Base-by-base conservation (phyloP, 2,329 filamentous ascomycete species). In the Fusarium lateritium region DNA sequence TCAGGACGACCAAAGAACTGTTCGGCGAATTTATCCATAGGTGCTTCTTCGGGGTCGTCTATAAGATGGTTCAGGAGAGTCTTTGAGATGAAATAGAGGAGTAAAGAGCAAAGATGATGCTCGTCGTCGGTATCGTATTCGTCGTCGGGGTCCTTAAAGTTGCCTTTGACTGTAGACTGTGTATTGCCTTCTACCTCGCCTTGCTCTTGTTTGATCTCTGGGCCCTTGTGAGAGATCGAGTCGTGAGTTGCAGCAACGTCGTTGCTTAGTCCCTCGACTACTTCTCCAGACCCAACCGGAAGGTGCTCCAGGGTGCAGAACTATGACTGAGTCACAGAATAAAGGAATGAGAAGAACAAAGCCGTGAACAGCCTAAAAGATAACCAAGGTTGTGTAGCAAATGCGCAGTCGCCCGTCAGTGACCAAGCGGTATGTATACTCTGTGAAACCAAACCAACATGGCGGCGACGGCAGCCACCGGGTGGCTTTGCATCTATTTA, bases 1-100 rank as follows among this genome's bases (percentile, higher is more conserved):
- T 58, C 55, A 33, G 68, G 66, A 4, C 69, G 54, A 21, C 70
- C 70, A 39, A 74, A 69, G 39, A 74, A 34, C 15, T 74, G 72
- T 21, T 74, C 66, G 17, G 72, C 62, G 52, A 74, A 72, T 17
- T 67, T 66, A 17, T 74, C 72, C 72, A 74, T 74, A 14, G 34
- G 33, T 10, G 21, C 24, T 11, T 55, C 47, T 19, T 56, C 40
- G 7, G 40, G 36, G 2, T 47, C 33, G 39, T 68, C 21, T 36
- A n/a, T 57, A 2, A 70, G 34, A 47, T 71, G 64, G 19, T 43
- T 50, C 7, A 70, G 43, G 6, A 71, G 55, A 43, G 60, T 71
- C 60, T 70, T 70, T 38, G 68, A 69, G 38, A 70, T 70, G 43
- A 69, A 69, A 42, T 70, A 71, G 33, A 70, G 68, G 15, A 70